Evolutionary conservation across 495 filamentous ascomycete species (phyloP).

Genomic region (Aspergillus wentii): DNA sequence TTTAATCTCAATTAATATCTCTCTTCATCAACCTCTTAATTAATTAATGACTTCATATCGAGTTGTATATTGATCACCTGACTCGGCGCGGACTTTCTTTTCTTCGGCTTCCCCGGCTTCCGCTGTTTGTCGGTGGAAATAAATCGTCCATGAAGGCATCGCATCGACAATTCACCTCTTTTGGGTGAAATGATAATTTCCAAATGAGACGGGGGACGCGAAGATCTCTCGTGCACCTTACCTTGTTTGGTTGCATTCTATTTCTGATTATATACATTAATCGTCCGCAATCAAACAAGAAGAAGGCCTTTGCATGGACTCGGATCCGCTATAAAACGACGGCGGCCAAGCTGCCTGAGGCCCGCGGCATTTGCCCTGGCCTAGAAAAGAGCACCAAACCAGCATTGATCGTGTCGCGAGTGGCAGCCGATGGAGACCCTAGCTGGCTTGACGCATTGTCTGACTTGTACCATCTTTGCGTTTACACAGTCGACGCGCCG

Average conservation of each 20-base stretch:
- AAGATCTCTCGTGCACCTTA: slow-evolving; percentile 22
- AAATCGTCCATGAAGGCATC: no score
- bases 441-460: slow-evolving; percentile 30
- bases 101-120: no score
- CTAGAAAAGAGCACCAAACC: slow-evolving; percentile 28
- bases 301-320: slow-evolving; percentile 31
- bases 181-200: no score
- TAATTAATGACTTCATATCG: no score
- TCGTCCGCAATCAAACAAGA: slow-evolving; percentile 19
- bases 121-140: no score
- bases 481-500: slow-evolving; percentile 54
- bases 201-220: no score
- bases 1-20: no score
- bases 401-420: slow-evolving; percentile 32
- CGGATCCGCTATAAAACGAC: slow-evolving; percentile 31
- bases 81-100: no score
- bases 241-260: slow-evolving; percentile 24
- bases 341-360: slow-evolving; percentile 17
- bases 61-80: no score
- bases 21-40: no score
- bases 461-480: slow-evolving; percentile 33
- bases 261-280: slow-evolving; percentile 29
- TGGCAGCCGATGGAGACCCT: slow-evolving; percentile 28
- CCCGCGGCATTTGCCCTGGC: slow-evolving; percentile 28
- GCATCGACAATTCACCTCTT: no score